Percentiles rank a stretch among this genome's conserved stretches.
These are phyloP conservation scores for Ustulina deusta DNA, from an alignment of 2,329 filamentous ascomycete genomes.

Conservation along the genomic window DNA sequence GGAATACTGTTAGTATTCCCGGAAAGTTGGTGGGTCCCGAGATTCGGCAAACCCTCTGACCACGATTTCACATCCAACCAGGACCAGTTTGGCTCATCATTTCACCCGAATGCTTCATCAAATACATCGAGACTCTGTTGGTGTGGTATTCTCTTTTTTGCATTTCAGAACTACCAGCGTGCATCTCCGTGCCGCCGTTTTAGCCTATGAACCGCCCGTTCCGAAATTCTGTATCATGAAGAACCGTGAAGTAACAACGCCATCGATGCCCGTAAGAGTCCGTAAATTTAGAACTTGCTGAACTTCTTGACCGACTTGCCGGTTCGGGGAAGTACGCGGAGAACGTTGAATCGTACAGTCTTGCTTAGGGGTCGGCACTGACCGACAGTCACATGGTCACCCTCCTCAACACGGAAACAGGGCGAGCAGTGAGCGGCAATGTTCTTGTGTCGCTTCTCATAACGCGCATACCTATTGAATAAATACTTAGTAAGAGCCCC, in stretches of 20 bases:
- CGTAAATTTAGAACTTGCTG: conserved; percentile 89
- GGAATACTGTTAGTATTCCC: conserved; percentile 16
- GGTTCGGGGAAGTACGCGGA: conserved; percentile 96
- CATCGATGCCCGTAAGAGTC: conserved; percentile 64
- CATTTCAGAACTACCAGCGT: conserved; percentile 52
- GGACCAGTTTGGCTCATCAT: conserved; percentile 15
- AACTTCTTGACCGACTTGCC: conserved; percentile 98
- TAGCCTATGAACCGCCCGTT: conserved; percentile 53
- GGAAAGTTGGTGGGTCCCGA: conserved; percentile 14
- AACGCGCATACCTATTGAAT: conserved; percentile 80
- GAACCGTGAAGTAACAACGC: conserved; percentile 64
- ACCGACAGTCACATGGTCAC: conserved; percentile 99
- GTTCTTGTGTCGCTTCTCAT: conserved; percentile 99
- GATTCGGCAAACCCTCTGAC: conserved; percentile 8
- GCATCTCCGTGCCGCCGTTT: conserved; percentile 51
- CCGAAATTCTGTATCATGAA: conserved; percentile 54
- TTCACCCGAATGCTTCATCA: conserved; percentile 35
- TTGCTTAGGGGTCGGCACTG: conserved; percentile 99
- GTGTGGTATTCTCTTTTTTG: conserved; percentile 50
- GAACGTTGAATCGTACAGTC: conserved; percentile 99
- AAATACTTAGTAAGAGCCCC: conserved; percentile 17
- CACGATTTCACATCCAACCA: conserved; percentile 29
- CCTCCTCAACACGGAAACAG: conserved; percentile 99
- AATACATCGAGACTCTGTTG: conserved; percentile 32
- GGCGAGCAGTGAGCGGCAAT: conserved; percentile 98